phyloP scores from a whole-genome alignment of 306 rosid genomes.

The Nissolia schottii region DNA sequence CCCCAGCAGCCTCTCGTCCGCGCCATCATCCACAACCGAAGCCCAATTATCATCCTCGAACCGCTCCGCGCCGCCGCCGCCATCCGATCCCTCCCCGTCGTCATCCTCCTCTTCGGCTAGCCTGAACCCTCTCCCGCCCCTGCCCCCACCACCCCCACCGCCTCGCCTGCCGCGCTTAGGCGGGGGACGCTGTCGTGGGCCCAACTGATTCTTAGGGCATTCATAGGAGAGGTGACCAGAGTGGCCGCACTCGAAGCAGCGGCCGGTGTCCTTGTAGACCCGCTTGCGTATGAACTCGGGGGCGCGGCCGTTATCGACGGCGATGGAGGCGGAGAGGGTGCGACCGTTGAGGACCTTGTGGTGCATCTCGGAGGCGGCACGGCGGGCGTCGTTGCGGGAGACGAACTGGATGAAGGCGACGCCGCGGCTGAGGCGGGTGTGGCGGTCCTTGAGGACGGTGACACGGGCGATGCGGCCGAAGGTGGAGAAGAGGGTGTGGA shows the following conservation, averaged over 20 bases:
- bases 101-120: not conserved
- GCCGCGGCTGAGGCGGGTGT: constrained; percentile 76
- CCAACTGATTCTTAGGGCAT: constrained; percentile 72
- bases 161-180: constrained; percentile 35
- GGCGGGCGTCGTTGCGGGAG: constrained; percentile 59
- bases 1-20: constrained; percentile 33
- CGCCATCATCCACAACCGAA: constrained; percentile 67
- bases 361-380: constrained; percentile 51
- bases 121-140: constrained; percentile 31
- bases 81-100: not conserved
- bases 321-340: constrained; percentile 65
- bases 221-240: constrained; percentile 78
- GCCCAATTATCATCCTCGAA: constrained; percentile 91
- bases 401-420: constrained; percentile 86
- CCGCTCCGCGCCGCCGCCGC: constrained; percentile 25
- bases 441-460: constrained; percentile 79
- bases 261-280: constrained; percentile 61
- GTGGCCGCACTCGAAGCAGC: constrained; percentile 82
- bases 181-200: constrained; percentile 60
- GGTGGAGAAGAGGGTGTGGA: constrained; percentile 83
- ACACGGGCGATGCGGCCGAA: constrained; percentile 87
- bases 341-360: constrained; percentile 68
- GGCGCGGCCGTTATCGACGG: constrained; percentile 87
- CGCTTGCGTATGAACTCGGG: constrained; percentile 71
- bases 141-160: constrained; percentile 19